Evolutionary conservation across 2,329 filamentous ascomycete genomes (phyloP), one percentile per base, ranked within the genome.

Genomic region (Colletotrichum sidae): DNA sequence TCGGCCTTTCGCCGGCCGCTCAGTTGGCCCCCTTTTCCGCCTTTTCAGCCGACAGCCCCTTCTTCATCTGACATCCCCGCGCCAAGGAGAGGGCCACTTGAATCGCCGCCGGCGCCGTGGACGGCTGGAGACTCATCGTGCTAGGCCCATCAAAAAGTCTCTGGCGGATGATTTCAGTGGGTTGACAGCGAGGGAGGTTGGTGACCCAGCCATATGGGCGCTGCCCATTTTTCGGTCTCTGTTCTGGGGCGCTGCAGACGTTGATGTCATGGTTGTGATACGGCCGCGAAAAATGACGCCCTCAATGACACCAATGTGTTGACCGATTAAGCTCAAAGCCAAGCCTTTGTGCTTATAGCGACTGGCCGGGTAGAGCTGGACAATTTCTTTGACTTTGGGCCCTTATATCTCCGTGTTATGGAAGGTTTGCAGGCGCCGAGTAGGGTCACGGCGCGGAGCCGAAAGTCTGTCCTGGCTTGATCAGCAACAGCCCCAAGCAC

Each of bases 51-150:
- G 42, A 54, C 41, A 55, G 37, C 34, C 46, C 57, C 58, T 52
- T 63, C 41, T 61, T 60, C 55, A 59, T 64, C 52, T 52, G 57
- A 56, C 53, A 65, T 61, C 62, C 62, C 62, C 62, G 62, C 62
- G 58, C 52, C 62, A 62, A 52, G 62, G 51, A 62, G 47, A 53
- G 25, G 37, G 52, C 53, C 46, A 45, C 47, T 51, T 39, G 42
- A 65, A 51, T 41, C 62, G 15, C n/a, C 34, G 51, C 52, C 44
- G 52, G 33, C 42, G 15, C 49, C 15, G 10, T 47, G 39, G 38
- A 37, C 37, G 52, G 47, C 33, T 49, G 55, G 35, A 13, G 35
- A 59, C 42, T 41, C 45, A 51, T 51, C 44, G 39, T 60, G 56
- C 37, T 45, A 50, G 61, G 45, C 15, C 42, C 41, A 54, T 60